Evolutionary conservation across 768 basidiomycete genomes (phyloP).

Genomic region (Butyriboletus loyo): DNA sequence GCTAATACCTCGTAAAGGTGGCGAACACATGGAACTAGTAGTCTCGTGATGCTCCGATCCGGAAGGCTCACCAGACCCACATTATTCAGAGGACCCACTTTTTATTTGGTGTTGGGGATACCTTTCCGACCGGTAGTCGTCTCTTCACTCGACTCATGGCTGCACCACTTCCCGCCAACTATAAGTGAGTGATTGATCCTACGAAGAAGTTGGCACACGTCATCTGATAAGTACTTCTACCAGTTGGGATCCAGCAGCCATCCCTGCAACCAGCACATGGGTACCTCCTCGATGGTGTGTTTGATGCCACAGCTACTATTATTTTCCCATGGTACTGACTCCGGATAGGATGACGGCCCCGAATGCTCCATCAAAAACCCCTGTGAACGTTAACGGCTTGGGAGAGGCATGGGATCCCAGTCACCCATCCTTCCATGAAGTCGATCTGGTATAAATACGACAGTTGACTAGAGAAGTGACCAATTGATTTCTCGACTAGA

Average conservation of each 20-base stretch:
- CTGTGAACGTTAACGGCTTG: constrained; percentile 14
- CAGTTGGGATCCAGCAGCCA: constrained; percentile 25
- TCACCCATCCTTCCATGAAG: constrained; percentile 21
- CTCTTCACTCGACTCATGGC: too few relatives aligned
- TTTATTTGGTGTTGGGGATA: neutral
- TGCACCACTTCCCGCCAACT: constrained; percentile 13
- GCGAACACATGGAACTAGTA: neutral
- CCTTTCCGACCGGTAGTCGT: too few relatives aligned
- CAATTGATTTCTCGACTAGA: constrained; percentile 6
- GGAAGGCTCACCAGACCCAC: neutral
- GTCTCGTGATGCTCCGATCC: neutral
- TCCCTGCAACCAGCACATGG: constrained; percentile 26
- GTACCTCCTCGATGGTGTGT: constrained; percentile 26
- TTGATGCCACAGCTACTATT: neutral
- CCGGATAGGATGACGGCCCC: constrained; percentile 20
- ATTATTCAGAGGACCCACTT: neutral
- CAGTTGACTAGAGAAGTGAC: neutral
- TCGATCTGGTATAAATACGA: constrained; percentile 17
- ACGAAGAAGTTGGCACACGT: neutral
- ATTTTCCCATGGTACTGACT: neutral
- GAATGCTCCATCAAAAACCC: neutral
- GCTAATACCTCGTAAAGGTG: neutral
- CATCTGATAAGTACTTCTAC: neutral
- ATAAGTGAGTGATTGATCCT: constrained; percentile 10
- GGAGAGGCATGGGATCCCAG: constrained; percentile 25